These are phyloP conservation scores for Trichoderma koningii DNA, from an alignment of 2,329 filamentous ascomycete genomes.

Conservation along the genomic window DNA sequence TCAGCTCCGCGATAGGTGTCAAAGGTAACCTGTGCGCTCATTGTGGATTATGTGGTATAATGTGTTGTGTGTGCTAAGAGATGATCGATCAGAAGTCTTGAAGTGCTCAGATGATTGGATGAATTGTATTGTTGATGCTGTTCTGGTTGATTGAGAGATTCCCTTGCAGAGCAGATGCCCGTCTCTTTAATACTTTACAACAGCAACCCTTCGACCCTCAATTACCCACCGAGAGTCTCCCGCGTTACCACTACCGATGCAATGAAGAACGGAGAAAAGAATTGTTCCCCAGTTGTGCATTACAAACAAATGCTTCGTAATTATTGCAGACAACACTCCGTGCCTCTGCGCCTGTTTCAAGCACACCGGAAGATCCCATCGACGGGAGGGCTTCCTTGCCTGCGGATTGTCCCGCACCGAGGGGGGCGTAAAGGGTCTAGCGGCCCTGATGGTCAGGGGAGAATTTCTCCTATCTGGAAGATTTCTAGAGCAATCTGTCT, in stretches of 20 bases:
- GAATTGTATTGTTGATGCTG: not conserved
- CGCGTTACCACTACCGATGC: not conserved
- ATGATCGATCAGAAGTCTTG: not conserved
- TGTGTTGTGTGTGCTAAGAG: not conserved
- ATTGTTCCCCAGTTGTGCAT: not conserved
- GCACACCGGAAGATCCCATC: slow-evolving; percentile 19
- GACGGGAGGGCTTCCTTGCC: slow-evolving; percentile 1
- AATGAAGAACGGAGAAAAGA: not conserved
- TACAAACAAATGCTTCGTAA: slow-evolving; percentile 12
- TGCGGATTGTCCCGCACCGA: slow-evolving; percentile 10
- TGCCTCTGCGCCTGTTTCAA: not conserved
- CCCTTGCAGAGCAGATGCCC: not conserved
- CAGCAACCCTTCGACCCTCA: not conserved
- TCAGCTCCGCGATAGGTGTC: slow-evolving; percentile 18
- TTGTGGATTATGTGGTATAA: not conserved
- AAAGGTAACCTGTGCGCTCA: slow-evolving; percentile 20
- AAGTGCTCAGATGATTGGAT: not conserved
- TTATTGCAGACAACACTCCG: not conserved
- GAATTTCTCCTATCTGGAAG: not conserved
- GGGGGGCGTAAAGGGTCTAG: not conserved
- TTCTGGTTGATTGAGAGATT: not conserved
- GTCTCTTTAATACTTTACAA: slow-evolving; percentile 13
- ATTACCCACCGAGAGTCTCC: not conserved
- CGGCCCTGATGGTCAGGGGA: not conserved
- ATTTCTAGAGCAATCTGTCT: not conserved